phyloP scores from a whole-genome alignment of 1,284 basidiomycete genomes.

The Phellinidium pouzarii region DNA sequence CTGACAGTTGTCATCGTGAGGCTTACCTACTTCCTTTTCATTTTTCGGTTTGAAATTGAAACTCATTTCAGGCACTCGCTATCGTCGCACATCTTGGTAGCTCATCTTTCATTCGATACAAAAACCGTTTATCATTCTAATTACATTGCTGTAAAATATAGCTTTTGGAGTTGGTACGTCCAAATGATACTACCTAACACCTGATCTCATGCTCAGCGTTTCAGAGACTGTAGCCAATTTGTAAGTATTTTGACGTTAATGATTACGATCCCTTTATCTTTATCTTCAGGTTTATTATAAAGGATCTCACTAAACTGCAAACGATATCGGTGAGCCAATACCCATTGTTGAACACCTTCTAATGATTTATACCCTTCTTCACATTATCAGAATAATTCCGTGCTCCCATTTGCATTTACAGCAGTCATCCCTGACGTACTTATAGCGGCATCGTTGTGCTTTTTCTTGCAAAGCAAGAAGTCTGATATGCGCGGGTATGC shows the following conservation, averaged over 20 bases:
- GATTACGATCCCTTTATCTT: neutral
- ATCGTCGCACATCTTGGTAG: slow-evolving; percentile 16
- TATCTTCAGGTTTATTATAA: slow-evolving; percentile 6
- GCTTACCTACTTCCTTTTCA: neutral
- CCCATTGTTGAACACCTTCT: too few relatives aligned
- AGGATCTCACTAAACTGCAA: slow-evolving; percentile 4
- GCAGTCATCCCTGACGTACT: slow-evolving; percentile 37
- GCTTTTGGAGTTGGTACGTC: slow-evolving; percentile 15
- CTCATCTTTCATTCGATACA: too few relatives aligned
- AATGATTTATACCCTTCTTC: too few relatives aligned
- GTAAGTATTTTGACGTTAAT: slow-evolving; percentile 1
- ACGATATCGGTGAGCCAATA: slow-evolving; percentile 9
- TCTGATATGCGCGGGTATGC: slow-evolving; percentile 9
- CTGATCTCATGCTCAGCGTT: too few relatives aligned
- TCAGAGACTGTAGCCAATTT: slow-evolving; percentile 12
- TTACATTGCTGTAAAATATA: neutral
- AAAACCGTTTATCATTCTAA: neutral
- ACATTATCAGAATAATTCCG: slow-evolving; percentile 20
- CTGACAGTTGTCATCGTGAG: slow-evolving; percentile 14
- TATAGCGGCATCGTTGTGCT: slow-evolving; percentile 34
- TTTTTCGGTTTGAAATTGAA: neutral
- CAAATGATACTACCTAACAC: too few relatives aligned
- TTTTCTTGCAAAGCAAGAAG: slow-evolving; percentile 31
- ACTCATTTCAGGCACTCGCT: slow-evolving; percentile 1
- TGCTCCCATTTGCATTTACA: slow-evolving; percentile 34